Conservation (phyloP, 106 monocot genomes). For the Dioscorea alata region DNA sequence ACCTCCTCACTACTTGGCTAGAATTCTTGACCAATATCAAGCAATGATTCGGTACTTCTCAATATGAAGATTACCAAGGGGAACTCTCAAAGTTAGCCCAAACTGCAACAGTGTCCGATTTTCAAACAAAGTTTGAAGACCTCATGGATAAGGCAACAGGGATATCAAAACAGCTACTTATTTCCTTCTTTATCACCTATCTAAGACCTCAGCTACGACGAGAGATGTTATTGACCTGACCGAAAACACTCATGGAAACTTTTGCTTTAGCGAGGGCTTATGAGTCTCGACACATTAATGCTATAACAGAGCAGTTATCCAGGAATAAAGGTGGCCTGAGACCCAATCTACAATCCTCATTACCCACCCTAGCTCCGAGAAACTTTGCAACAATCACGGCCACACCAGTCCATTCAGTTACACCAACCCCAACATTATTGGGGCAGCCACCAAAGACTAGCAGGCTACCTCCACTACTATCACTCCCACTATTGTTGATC, state of each 20-base stretch:
- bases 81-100: background rate
- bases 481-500: background rate
- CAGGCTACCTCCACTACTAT: background rate
- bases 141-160: background rate
- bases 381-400: no score
- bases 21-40: background rate
- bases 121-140: background rate
- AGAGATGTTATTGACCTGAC: background rate
- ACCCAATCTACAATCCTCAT: background rate
- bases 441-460: background rate
- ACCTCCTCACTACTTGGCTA: background rate
- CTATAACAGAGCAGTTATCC: no score
- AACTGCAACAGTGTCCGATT: background rate
- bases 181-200: background rate
- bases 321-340: no score
- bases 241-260: background rate
- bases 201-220: background rate
- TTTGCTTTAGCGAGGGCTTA: background rate
- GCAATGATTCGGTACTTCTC: background rate
- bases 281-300: background rate
- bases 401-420: background rate
- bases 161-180: background rate
- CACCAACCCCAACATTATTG: no score
- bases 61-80: background rate
- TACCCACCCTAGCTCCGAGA: background rate